Conservation (phyloP, 345 rosid genomes). For the Populus pruinosa region DNA sequence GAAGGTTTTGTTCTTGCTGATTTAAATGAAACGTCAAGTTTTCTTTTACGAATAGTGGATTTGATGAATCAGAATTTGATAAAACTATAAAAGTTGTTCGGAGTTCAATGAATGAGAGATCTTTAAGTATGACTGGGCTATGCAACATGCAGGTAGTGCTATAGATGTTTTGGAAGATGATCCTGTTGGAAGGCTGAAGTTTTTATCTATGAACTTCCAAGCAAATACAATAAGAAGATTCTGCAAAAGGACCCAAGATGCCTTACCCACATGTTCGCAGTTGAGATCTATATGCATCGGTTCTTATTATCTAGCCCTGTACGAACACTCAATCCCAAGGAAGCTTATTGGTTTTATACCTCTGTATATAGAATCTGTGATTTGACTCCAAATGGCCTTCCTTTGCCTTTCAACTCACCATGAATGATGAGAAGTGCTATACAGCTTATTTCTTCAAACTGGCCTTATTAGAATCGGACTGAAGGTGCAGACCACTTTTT, state of each 20-base stretch:
- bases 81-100: not conserved
- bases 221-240: slow-evolving; percentile 37
- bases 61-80: not conserved
- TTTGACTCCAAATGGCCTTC: slow-evolving; percentile 35
- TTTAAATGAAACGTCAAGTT: not conserved
- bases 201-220: slow-evolving; percentile 36
- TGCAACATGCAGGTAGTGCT: slow-evolving; percentile 27
- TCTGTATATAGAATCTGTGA: slow-evolving; percentile 32
- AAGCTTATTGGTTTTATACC: slow-evolving; percentile 37
- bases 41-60: not conserved
- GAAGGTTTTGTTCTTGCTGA: not conserved
- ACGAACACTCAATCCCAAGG: slow-evolving; percentile 30
- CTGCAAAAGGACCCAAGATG: slow-evolving; percentile 32
- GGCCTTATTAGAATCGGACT: slow-evolving; percentile 29
- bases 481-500: slow-evolving; percentile 37
- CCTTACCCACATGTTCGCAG: slow-evolving; percentile 36
- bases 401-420: slow-evolving; percentile 35
- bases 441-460: slow-evolving; percentile 33
- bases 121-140: not conserved
- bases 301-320: slow-evolving; percentile 33
- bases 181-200: slow-evolving; percentile 35
- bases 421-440: slow-evolving; percentile 37
- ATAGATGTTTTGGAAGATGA: slow-evolving; percentile 36
- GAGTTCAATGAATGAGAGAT: not conserved
- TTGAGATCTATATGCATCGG: slow-evolving; percentile 37